phyloP scores from a whole-genome alignment of 441 rosid genomes.

The Sinapis alba region DNA sequence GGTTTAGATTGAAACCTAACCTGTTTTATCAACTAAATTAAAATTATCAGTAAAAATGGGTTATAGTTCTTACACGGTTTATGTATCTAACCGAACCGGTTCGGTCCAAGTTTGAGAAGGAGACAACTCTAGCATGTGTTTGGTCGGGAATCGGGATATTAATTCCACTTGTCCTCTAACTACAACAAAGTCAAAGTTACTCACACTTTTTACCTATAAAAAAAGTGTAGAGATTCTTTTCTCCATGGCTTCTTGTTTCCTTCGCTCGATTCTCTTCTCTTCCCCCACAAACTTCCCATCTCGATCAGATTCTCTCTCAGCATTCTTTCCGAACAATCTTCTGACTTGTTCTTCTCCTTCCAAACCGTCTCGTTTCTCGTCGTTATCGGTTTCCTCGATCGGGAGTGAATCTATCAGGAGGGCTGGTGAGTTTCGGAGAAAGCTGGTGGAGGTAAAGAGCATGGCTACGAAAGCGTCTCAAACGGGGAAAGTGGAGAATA shows the following conservation, averaged over 20 bases:
- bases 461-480: slow-evolving; percentile 39
- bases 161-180: slow-evolving; percentile 16
- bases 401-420: slow-evolving; percentile 24
- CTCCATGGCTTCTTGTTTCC: slow-evolving; percentile 37
- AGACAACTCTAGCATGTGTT: neutral
- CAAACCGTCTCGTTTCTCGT: slow-evolving; percentile 4
- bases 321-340: slow-evolving; percentile 3
- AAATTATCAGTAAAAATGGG: neutral
- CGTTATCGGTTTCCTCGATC: slow-evolving; percentile 29
- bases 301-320: slow-evolving; percentile 1
- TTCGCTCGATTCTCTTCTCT: slow-evolving; percentile 32
- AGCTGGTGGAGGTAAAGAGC: neutral
- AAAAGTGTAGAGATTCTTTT: neutral
- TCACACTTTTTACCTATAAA: slow-evolving; percentile 26
- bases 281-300: slow-evolving; percentile 20
- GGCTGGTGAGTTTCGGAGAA: neutral
- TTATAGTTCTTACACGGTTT: neutral
- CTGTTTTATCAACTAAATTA: neutral
- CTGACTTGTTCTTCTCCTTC: neutral
- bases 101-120: neutral
- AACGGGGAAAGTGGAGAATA: slow-evolving; percentile 24
- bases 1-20: neutral
- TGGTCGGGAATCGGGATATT: slow-evolving; percentile 30
- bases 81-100: neutral
- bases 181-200: slow-evolving; percentile 31